These are phyloP conservation scores for Synchytrium microbalum DNA, from an alignment of 371 early-diverging fungal genomes.

Conservation along the genomic window DNA sequence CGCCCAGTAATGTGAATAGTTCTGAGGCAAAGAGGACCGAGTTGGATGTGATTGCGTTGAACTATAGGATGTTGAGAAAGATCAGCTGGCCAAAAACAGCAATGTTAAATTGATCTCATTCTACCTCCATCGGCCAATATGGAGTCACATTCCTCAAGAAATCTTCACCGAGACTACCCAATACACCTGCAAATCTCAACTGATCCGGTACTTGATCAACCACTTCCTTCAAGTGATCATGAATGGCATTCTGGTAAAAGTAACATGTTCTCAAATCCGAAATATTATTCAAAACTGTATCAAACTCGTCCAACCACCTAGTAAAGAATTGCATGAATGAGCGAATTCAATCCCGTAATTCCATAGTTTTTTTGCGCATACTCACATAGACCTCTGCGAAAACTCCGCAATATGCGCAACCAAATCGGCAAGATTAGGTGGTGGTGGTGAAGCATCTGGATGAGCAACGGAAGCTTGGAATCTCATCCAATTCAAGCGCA, in stretches of 20 bases:
- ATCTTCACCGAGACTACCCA: not conserved
- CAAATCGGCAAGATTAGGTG: slow-evolving; percentile 11
- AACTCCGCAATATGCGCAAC: slow-evolving; percentile 12
- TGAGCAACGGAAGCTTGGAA: slow-evolving; percentile 16
- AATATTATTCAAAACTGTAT: slow-evolving; percentile 6
- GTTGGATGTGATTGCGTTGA: slow-evolving; percentile 13
- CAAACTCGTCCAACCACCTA: slow-evolving; percentile 23
- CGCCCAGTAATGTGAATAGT: slow-evolving; percentile 20
- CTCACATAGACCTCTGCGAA: slow-evolving; percentile 13
- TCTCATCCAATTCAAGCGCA: slow-evolving; percentile 19
- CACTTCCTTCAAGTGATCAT: slow-evolving; percentile 19
- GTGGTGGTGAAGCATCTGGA: slow-evolving; percentile 2
- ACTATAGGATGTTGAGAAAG: slow-evolving; percentile 1
- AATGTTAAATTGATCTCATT: not conserved
- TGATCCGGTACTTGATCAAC: not conserved
- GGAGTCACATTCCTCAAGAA: slow-evolving; percentile 2
- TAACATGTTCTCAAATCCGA: slow-evolving; percentile 14
- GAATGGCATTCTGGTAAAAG: slow-evolving; percentile 19
- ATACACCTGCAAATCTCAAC: not conserved
- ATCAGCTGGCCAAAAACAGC: not conserved
- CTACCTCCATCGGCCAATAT: not conserved
- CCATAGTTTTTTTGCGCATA: not conserved
- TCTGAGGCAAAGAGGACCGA: slow-evolving; percentile 24
- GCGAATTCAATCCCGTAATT: slow-evolving; percentile 2
- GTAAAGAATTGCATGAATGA: not conserved